Percentiles rank a stretch among this genome's conserved stretches.
Evolutionary conservation across 345 rosid genomes (phyloP).

Genomic region (Punica granatum): DNA sequence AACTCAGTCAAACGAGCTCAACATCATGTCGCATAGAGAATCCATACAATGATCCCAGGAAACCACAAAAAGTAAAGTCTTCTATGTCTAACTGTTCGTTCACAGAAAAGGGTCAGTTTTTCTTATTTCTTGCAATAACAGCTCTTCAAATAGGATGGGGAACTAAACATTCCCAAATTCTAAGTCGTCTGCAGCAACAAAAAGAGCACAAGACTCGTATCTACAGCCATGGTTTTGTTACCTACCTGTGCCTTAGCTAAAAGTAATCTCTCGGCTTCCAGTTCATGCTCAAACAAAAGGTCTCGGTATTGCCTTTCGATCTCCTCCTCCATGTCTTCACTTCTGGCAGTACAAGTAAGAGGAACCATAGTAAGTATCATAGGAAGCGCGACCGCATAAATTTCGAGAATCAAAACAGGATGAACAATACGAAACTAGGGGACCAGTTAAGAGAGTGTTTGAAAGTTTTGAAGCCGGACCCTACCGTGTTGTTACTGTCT

Average conservation of each 20-base stretch:
- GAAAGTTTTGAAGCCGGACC: too few relatives aligned
- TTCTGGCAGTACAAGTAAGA: neutral
- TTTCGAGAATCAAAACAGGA: too few relatives aligned
- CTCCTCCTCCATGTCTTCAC: constrained; percentile 60
- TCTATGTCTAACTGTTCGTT: neutral
- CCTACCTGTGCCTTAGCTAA: constrained; percentile 54
- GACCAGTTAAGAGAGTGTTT: too few relatives aligned
- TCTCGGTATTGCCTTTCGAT: constrained; percentile 43
- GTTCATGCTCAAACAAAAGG: constrained; percentile 47
- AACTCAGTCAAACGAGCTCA: neutral
- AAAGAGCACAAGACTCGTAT: neutral
- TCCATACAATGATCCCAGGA: neutral
- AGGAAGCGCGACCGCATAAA: too few relatives aligned
- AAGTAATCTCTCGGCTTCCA: constrained; percentile 64
- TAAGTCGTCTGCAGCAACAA: neutral
- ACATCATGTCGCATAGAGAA: neutral
- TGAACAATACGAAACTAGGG: too few relatives aligned
- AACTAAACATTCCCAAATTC: neutral
- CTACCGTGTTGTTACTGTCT: too few relatives aligned
- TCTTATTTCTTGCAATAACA: neutral
- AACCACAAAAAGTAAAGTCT: neutral
- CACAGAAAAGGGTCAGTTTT: neutral
- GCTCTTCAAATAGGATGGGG: neutral
- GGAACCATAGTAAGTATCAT: neutral
- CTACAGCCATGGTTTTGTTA: neutral